Evolutionary conservation across 495 filamentous ascomycete species (phyloP).

Genomic region (Delitschia confertaspora): DNA sequence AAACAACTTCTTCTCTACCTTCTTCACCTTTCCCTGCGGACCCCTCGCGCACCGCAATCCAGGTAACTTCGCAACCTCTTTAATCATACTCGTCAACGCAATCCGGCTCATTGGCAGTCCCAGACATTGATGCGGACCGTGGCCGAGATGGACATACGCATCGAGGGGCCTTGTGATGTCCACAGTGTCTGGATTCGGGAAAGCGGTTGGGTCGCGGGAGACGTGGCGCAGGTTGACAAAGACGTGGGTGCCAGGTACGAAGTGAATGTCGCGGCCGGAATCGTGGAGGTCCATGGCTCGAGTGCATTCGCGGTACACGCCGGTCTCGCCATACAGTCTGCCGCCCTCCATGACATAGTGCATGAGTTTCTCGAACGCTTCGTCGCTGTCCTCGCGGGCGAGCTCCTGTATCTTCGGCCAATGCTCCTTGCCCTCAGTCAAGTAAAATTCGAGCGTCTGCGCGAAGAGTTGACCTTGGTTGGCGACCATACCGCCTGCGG

Average conservation of each 20-base stretch:
- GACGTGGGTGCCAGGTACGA: conserved; percentile 43
- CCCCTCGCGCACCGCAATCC: conserved; percentile 29
- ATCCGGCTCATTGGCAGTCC: conserved; percentile 31
- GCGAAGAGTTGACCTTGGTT: conserved; percentile 35
- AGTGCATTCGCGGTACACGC: conserved; percentile 23
- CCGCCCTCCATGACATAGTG: conserved; percentile 36
- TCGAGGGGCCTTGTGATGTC: conserved; percentile 26
- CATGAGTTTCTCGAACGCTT: conserved; percentile 33
- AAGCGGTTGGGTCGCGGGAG: conserved; percentile 28
- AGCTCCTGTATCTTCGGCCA: conserved; percentile 43
- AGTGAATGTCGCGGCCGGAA: conserved; percentile 34
- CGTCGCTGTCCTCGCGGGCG: conserved; percentile 35
- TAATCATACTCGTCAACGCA: conserved; percentile 35
- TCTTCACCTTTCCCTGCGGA: conserved; percentile 32
- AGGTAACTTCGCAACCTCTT: conserved; percentile 26
- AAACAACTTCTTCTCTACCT: conserved; percentile 20
- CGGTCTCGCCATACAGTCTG: conserved; percentile 33
- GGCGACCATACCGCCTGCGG: conserved; percentile 37
- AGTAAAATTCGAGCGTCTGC: conserved; percentile 37
- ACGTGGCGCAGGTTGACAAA: conserved; percentile 42
- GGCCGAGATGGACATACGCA: conserved; percentile 33
- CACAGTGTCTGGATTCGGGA: conserved; percentile 31
- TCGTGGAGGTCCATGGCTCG: conserved; percentile 37
- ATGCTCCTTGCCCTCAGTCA: conserved; percentile 40
- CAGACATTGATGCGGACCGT: conserved; percentile 31